Percentiles rank a stretch among this genome's conserved stretches.
phyloP scores from a whole-genome alignment of 345 rosid genomes.

The Lumnitzera littorea region DNA sequence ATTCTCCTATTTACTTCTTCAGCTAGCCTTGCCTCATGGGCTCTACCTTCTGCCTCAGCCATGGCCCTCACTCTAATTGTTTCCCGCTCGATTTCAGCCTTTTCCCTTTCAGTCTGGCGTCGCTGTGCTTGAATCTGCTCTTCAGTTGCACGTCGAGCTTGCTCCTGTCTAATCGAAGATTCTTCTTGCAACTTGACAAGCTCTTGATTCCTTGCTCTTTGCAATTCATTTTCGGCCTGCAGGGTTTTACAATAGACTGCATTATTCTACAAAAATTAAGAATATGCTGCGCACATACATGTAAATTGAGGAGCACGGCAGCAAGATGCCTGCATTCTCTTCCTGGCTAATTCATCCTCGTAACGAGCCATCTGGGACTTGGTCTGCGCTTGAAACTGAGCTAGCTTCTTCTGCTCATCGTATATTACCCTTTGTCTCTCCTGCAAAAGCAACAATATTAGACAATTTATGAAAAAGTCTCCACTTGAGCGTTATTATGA shows the following conservation, averaged over 20 bases:
- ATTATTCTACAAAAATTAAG: constrained; percentile 14
- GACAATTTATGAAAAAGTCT: neutral
- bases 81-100: constrained; percentile 97
- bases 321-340: constrained; percentile 90
- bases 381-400: constrained; percentile 84
- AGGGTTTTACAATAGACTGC: constrained; percentile 15
- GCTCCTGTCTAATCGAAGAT: constrained; percentile 80
- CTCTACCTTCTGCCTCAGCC: constrained; percentile 99
- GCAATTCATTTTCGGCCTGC: constrained; percentile 86
- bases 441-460: constrained; percentile 26
- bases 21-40: constrained; percentile 90
- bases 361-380: constrained; percentile 95
- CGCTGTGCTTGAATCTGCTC: constrained; percentile 93
- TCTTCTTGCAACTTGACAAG: constrained; percentile 92
- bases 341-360: constrained; percentile 89
- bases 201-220: constrained; percentile 90
- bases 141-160: constrained; percentile 86
- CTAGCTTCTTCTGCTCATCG: constrained; percentile 86
- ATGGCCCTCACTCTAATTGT: constrained; percentile 87
- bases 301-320: constrained; percentile 1
- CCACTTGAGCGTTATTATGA: neutral
- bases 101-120: constrained; percentile 91
- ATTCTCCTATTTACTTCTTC: constrained; percentile 91
- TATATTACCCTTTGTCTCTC: constrained; percentile 83
- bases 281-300: neutral